Percentiles rank a stretch among this genome's conserved stretches.
Evolutionary conservation across 2,329 filamentous ascomycete species (phyloP).

Genomic region (Botrytis fragariae): DNA sequence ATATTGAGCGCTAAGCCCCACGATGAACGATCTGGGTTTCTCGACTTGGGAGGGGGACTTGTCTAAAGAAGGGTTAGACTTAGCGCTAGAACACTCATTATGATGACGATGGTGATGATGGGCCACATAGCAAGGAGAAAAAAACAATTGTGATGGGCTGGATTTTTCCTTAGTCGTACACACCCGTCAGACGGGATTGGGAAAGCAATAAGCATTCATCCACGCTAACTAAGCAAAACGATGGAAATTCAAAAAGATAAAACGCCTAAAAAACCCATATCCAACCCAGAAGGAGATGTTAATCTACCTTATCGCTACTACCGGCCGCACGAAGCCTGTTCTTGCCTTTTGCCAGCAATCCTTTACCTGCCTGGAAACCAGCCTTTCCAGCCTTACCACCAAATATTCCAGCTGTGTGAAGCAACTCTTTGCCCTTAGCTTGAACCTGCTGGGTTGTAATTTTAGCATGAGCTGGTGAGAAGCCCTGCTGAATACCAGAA

Average conservation of each 20-base stretch:
- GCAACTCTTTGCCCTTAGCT: conserved; percentile 81
- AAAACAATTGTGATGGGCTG: conserved; percentile 33
- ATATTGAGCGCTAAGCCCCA: conserved; percentile 41
- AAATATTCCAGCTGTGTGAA: conserved; percentile 75
- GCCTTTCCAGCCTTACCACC: conserved; percentile 71
- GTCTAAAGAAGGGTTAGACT: conserved; percentile 39
- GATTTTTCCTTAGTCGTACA: conserved; percentile 39
- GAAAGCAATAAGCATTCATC: conserved; percentile 27
- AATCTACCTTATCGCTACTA: conserved; percentile 83
- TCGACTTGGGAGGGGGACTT: conserved; percentile 39
- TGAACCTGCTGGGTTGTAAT: conserved; percentile 41
- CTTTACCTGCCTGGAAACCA: conserved; percentile 69
- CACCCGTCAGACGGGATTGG: conserved; percentile 36
- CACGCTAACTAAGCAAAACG: conserved; percentile 33
- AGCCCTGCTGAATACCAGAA: conserved; percentile 32
- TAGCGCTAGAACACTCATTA: conserved; percentile 36
- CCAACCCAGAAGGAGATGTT: conserved; percentile 45
- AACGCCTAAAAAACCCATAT: conserved; percentile 34
- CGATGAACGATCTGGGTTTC: conserved; percentile 44
- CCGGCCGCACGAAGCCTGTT: conserved; percentile 65
- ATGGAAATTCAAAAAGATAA: conserved; percentile 27
- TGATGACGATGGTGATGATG: conserved; percentile 27
- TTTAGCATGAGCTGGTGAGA: conserved; percentile 31
- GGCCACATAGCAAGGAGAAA: conserved; percentile 32
- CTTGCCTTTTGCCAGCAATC: conserved; percentile 85